A percentile compares a stretch with the other conserved stretches of the same genome.
These are phyloP conservation scores for Warburgia ugandensis DNA, from an alignment of 164 flowering plant species.

Conservation along the genomic window DNA sequence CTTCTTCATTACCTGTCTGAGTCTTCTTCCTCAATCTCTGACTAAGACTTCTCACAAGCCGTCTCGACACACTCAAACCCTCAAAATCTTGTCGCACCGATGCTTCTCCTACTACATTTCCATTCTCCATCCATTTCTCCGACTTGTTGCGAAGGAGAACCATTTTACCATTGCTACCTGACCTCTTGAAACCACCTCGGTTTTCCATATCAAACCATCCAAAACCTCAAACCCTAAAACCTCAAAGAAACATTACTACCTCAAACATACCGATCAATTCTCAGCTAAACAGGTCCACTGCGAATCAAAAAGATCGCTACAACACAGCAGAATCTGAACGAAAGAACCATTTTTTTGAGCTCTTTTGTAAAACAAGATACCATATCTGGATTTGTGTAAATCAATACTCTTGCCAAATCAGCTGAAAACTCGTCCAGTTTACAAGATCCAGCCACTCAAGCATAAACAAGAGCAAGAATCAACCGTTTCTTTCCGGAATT, in stretches of 20 bases:
- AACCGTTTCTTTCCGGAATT: too few relatives aligned
- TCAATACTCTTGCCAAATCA: too few relatives aligned
- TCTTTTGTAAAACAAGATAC: too few relatives aligned
- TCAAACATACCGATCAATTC: too few relatives aligned
- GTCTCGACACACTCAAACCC: constrained; percentile 54
- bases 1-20: constrained; percentile 29
- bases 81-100: constrained; percentile 40
- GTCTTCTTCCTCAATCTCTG: constrained; percentile 54
- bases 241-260: too few relatives aligned
- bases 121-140: constrained; percentile 7
- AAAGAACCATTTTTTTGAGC: too few relatives aligned
- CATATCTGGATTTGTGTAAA: too few relatives aligned
- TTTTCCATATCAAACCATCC: constrained; percentile 9
- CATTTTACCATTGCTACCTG: constrained; percentile 9
- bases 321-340: too few relatives aligned
- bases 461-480: too few relatives aligned
- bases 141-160: constrained; percentile 12
- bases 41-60: constrained; percentile 65
- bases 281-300: too few relatives aligned
- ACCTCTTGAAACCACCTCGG: constrained; percentile 13
- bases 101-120: constrained; percentile 26
- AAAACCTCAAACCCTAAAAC: background rate
- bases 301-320: too few relatives aligned
- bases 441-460: background rate
- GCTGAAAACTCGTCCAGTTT: background rate